Evolutionary conservation across 1,139 yeast species (phyloP), one percentile per base, ranked within the genome.

Genomic region (Meyerozyma carpophila): DNA sequence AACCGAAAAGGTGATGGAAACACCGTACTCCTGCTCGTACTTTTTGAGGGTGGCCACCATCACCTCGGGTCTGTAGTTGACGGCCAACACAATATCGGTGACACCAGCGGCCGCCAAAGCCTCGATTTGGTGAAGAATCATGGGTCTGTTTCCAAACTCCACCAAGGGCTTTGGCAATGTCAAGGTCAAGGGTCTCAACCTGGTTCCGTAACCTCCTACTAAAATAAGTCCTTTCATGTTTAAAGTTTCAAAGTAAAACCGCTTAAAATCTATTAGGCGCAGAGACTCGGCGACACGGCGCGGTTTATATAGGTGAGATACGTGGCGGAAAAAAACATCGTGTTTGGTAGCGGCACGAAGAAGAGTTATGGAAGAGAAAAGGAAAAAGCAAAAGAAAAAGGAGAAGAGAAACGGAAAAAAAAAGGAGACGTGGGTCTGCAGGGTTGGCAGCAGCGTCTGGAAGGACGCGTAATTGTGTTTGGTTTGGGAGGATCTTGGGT

Each of bases 121-220:
- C 75, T 93, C 98, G 63, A 94, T 90, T 76, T 94, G 99, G 70
- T 94, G 98, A 61, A 89, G 77, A 59, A 86, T 86, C 94, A 86
- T 86, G 61, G 98, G 98, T 76, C 94, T 87, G 86, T 93, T 93
- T 66, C 90, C 98, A 62, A 93, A 93, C 73, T 94, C 99, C 52
- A 94, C 98, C 70, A 94, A 79, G 44, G 99, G 99, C 76, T 94
- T 94, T 68, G 99, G 99, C 55, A 87, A 80, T 47, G 98, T 91
- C 62, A 94, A 79, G 50, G 99, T 94, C 62, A 93, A 79, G 52
- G 99, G 99, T 81, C 99, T 91, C 77, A 93, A 86, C 77, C 99
- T 94, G 63, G 99, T 93, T 79, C 99, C 99, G 77, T 90, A 93
- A 69, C 98, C 98, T 65, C 98, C 98, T 61, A 93, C 98, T 68